Base-by-base conservation (phyloP, 2,329 filamentous ascomycete species). In the Paraphoma chrysanthemicola region DNA sequence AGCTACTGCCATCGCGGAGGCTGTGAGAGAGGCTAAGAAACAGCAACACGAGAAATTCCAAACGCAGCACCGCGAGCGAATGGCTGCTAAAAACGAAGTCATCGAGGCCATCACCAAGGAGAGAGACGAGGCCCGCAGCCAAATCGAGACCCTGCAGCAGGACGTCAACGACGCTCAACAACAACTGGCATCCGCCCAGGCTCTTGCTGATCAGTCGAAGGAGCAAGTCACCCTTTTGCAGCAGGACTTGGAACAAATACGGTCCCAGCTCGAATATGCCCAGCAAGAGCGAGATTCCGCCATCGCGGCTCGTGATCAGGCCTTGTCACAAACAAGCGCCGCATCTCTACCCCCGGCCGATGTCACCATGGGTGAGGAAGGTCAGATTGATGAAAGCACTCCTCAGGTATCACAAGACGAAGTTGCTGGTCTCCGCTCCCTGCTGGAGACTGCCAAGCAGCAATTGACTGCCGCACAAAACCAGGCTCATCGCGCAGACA, bases 261-360 rank as follows among this genome's bases (percentile, higher is more conserved):
- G 60, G 43, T 18, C 45, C 9, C 60, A 75, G 42, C 64, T 77
- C 28, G 53, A 44, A 1, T 51, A 58, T 9, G 49, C 64, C 3
- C 69, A 70, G 47, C 58, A 70, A 54, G 64, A 87, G 59, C 80
- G 96, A 11, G 82, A 88, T 49, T 78, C 81, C 9, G 85, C 84
- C 1, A 84, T 87, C 53, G 79, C 83, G 6, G 87, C 92, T 66
- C 82, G 90, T 44, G 90, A 92, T 53, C 81, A 86, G 58, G 85
- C 86, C 9, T 74, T 85, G 33, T 79, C 82, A 28, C 77, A 78
- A 44, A 73, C 78, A 6, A 66, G 71, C 42, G 84, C 86, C 9
- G 78, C 80, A 5, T 36, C 17, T 23, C 77, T 77, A 48, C 72
- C 77, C 3, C 66, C 66, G 44, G 45, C 57, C 23, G 68, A 73